These are phyloP conservation scores for Solanum appendiculatum DNA, from an alignment of 257 asterid species.

Conservation along the genomic window DNA sequence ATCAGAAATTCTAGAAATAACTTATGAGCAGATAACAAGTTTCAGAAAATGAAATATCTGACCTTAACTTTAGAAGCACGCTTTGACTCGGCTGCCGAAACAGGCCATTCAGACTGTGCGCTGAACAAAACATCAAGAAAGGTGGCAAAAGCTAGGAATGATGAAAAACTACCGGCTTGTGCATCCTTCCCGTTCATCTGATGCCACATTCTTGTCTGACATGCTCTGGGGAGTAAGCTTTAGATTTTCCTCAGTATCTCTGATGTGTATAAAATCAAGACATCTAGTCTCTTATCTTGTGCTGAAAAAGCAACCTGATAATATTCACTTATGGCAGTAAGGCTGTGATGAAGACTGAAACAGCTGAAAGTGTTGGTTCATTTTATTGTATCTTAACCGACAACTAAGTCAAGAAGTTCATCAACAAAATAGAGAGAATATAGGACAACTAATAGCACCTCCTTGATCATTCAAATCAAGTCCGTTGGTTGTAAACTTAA, in stretches of 20 bases:
- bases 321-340: not conserved
- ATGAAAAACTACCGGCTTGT: slow-evolving; percentile 82
- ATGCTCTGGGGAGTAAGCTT: slow-evolving; percentile 79
- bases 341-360: not conserved
- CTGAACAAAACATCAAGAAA: slow-evolving; percentile 64
- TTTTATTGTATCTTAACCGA: not conserved
- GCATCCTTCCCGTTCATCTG: slow-evolving; percentile 90
- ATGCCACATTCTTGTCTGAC: slow-evolving; percentile 79
- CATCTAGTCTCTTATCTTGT: too few species aligned
- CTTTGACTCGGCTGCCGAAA: slow-evolving; percentile 60
- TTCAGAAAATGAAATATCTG: slow-evolving; percentile 59
- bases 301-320: too few species aligned
- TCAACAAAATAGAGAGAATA: too few species aligned
- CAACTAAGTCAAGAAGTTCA: not conserved
- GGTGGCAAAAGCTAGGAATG: slow-evolving; percentile 81
- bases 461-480: not conserved
- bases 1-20: slow-evolving; percentile 66
- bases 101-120: slow-evolving; percentile 35
- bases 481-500: not conserved
- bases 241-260: slow-evolving; percentile 87
- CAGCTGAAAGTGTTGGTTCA: not conserved
- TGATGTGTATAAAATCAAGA: slow-evolving; percentile 57
- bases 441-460: too few species aligned
- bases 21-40: slow-evolving; percentile 52
- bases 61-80: slow-evolving; percentile 65